Base-by-base conservation (phyloP, 495 filamentous ascomycete genomes). In the Neurospora sp. region DNA sequence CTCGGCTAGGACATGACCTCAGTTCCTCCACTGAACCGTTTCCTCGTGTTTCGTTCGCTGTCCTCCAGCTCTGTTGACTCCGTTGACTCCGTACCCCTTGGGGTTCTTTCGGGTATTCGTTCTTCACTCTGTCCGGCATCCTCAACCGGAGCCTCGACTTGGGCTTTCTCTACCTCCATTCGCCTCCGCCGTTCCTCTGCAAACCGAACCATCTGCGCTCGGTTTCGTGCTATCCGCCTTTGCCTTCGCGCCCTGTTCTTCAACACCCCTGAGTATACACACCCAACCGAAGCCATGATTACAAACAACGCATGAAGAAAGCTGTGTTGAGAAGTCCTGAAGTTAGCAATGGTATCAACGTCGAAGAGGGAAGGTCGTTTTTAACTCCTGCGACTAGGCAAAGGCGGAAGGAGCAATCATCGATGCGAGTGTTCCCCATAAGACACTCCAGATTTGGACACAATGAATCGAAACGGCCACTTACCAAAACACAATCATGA, bases 401-500 rank as follows among this genome's bases (percentile, higher is more conserved):
- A 31, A 3, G 27, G 27, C 0, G 10, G 1, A 18, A 14, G 27
- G 53, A 35, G 27, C 53, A 9, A 16, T 37, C 22, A 7, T 35
- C 27, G 27, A 14, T 16, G 27, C 27, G 14, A 7, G 12, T 35
- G 7, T 35, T 35, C 53, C 5, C 27, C 53, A 9, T 22, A 0
- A 31, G 14, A 66, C 27, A 66, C 53, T 35, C 1, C 22, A 31
- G 11, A 7, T 12, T 53, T 31, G 3, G 2, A 59, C n/a, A 1
- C 38, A 10, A 8, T 14, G 3, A 40, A n/a, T 40, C 12, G 14
- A 18, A 0, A n/a, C 4, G 35, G 5, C 18, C 44, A 72, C 77
- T 38, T 41, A 80, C 78, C 73, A 72, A 46, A 79, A 78, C 0
- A 78, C 75, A 70, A 79, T 73, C 75, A 80, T 80, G 11, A 79